Evolutionary conservation across 352 stramenopile species (phyloP).

Genomic region (Pythium rishiriense): DNA sequence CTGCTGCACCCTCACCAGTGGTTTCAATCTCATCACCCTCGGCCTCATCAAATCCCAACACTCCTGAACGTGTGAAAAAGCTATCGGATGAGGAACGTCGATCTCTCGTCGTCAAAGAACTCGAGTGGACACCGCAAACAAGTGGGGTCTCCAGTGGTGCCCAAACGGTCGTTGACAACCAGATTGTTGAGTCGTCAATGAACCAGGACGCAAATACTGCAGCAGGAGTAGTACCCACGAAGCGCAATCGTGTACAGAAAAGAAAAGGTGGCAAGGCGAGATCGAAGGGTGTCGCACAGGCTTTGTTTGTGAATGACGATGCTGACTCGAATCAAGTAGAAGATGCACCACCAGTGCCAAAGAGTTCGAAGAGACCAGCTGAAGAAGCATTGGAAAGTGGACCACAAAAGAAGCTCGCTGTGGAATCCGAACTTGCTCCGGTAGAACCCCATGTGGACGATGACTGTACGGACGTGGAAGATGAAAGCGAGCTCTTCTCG

Average conservation of each 20-base stretch:
- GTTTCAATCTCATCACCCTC: constrained; percentile 71
- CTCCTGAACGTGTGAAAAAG: constrained; percentile 36
- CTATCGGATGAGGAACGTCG: constrained; percentile 14
- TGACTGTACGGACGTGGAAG: constrained; percentile 24
- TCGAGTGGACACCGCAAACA: constrained; percentile 50
- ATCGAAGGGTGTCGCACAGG: constrained; percentile 18
- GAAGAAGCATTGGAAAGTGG: not conserved
- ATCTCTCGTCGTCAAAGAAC: constrained; percentile 33
- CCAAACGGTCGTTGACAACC: not conserved
- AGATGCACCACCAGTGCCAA: not conserved
- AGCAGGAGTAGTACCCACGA: not conserved
- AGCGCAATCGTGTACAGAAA: constrained; percentile 16
- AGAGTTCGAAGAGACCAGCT: constrained; percentile 3
- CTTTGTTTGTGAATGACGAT: constrained; percentile 23
- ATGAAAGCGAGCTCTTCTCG: not conserved
- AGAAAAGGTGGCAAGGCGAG: constrained; percentile 16
- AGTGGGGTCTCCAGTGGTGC: not conserved
- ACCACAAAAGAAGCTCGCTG: constrained; percentile 5
- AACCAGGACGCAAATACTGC: not conserved
- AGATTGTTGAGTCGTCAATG: not conserved
- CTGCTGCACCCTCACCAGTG: constrained; percentile 50
- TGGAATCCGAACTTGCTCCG: not conserved
- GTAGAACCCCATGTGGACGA: constrained; percentile 9
- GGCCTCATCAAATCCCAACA: constrained; percentile 64
- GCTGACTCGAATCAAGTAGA: not conserved